A percentile compares a stretch with the other conserved stretches of the same genome.
These are phyloP conservation scores for Phytophthora podocarpi DNA, from an alignment of 352 stramenopile species.

Conservation along the genomic window DNA sequence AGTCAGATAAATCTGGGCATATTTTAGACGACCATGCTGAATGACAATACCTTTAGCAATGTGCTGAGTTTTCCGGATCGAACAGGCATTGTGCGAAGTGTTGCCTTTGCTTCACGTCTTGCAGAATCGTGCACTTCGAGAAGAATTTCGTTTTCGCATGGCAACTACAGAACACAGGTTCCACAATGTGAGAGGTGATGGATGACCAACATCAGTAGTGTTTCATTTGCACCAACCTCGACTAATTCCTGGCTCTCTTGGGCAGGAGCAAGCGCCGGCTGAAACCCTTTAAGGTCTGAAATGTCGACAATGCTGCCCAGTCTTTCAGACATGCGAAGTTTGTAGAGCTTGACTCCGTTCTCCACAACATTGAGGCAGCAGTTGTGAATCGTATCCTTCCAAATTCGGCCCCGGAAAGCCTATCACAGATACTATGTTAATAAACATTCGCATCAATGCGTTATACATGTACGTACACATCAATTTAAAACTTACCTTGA, in stretches of 20 bases:
- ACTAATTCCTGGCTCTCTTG: conserved; percentile 36
- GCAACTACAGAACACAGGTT: conserved; percentile 47
- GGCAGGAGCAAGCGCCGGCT: conserved; percentile 40
- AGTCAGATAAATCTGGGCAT: neutral
- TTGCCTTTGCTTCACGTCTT: conserved; percentile 49
- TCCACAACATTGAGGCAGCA: conserved; percentile 84
- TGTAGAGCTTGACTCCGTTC: conserved; percentile 82
- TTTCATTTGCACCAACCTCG: conserved; percentile 36
- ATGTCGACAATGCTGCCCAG: conserved; percentile 72
- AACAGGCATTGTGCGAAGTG: conserved; percentile 69
- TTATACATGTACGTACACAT: neutral
- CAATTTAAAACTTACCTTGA: conserved; percentile 41
- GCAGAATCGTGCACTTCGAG: conserved; percentile 50
- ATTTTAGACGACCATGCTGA: neutral
- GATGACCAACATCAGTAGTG: neutral
- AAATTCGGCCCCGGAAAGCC: conserved; percentile 70
- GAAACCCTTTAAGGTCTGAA: conserved; percentile 66
- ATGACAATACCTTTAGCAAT: conserved; percentile 54
- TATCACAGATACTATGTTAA: conserved; percentile 16
- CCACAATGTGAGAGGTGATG: conserved; percentile 2
- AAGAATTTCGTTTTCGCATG: conserved; percentile 63
- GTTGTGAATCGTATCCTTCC: conserved; percentile 82
- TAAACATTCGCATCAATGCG: neutral
- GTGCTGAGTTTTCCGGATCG: conserved; percentile 64
- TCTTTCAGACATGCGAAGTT: conserved; percentile 71